These are phyloP conservation scores for Yarrowia porcina DNA, from an alignment of 805 yeast species.

Conservation along the genomic window DNA sequence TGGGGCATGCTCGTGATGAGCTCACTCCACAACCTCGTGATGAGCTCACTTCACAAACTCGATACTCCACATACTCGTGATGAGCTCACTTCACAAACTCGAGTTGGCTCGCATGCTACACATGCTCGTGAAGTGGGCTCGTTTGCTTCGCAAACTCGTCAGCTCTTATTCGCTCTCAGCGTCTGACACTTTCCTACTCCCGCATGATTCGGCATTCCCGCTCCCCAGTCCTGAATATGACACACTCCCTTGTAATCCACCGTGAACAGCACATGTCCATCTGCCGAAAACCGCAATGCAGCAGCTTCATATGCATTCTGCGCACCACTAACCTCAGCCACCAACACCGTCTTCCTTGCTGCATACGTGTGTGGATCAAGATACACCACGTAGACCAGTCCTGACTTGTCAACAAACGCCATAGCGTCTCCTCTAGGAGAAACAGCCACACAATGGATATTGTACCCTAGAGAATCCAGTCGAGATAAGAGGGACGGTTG, in stretches of 20 bases:
- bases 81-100: no score
- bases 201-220: slow-evolving; percentile 63
- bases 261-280: slow-evolving; percentile 73
- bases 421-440: slow-evolving; percentile 86
- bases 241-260: slow-evolving; percentile 80
- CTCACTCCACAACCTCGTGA: no score
- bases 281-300: slow-evolving; percentile 65
- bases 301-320: slow-evolving; percentile 75
- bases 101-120: no score
- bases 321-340: slow-evolving; percentile 77
- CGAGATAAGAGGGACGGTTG: slow-evolving; percentile 60
- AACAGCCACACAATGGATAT: slow-evolving; percentile 67
- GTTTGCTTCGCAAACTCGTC: background rate
- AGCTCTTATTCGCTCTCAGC: slow-evolving; percentile 26
- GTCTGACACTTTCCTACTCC: slow-evolving; percentile 38
- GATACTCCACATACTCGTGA: no score
- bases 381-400: slow-evolving; percentile 61
- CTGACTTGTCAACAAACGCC: slow-evolving; percentile 76
- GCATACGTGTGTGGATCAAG: slow-evolving; percentile 45
- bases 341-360: slow-evolving; percentile 60
- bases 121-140: no score
- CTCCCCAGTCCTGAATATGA: slow-evolving; percentile 81
- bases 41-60: no score
- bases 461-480: slow-evolving; percentile 76
- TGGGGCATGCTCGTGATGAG: no score